Evolutionary conservation across 2,329 filamentous ascomycete species (phyloP).

Genomic region (Claviceps paspali): DNA sequence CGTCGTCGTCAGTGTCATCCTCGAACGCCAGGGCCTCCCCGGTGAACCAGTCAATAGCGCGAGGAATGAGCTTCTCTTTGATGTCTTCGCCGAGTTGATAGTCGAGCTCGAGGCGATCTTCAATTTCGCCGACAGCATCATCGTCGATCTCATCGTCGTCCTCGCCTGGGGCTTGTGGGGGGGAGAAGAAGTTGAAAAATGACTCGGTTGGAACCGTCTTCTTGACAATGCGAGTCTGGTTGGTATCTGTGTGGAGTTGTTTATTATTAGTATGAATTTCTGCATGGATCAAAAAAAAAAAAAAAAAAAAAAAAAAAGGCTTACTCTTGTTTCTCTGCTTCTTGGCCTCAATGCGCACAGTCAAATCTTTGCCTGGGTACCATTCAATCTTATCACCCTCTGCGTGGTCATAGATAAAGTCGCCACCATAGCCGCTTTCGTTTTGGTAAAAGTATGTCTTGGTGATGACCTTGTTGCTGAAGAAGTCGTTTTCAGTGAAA

Average conservation of each 20-base stretch:
- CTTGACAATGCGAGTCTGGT: conserved; percentile 97
- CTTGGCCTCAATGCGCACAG: conserved; percentile 92
- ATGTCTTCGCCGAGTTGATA: conserved; percentile 99
- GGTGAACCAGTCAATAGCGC: conserved; percentile 98
- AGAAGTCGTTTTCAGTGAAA: conserved; percentile 88
- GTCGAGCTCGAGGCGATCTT: conserved; percentile 94
- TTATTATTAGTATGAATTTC: conserved; percentile 2
- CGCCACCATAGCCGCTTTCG: conserved; percentile 94
- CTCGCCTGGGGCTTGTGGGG: conserved; percentile 69
- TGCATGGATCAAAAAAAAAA: too few relatives aligned
- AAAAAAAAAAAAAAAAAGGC: too few relatives aligned
- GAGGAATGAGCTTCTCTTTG: conserved; percentile 98
- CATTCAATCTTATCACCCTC: conserved; percentile 97
- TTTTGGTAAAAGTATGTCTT: conserved; percentile 99
- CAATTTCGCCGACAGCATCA: conserved; percentile 75
- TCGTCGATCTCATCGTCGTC: conserved; percentile 56
- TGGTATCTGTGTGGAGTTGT: conserved; percentile 58
- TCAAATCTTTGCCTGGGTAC: conserved; percentile 86
- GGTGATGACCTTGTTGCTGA: conserved; percentile 90
- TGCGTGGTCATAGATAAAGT: conserved; percentile 99
- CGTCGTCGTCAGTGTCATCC: conserved; percentile 64
- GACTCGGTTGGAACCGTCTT: conserved; percentile 97
- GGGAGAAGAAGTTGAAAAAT: conserved; percentile 98
- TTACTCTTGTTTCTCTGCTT: conserved; percentile 99
- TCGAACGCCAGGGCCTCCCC: conserved; percentile 95